Evolutionary conservation across 345 rosid species (phyloP).

Genomic region (Turritis glabra): DNA sequence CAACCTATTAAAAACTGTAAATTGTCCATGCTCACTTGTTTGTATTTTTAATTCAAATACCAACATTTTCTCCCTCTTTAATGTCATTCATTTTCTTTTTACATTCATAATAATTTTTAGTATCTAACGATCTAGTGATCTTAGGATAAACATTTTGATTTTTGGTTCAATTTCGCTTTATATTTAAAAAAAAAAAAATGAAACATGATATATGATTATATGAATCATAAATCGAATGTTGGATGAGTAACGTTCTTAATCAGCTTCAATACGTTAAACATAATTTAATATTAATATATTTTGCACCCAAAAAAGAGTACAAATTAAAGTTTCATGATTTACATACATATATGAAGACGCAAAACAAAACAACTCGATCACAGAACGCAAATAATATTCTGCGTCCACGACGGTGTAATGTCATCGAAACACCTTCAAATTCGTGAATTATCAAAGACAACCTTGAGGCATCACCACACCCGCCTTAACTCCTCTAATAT

Average conservation of each 20-base stretch:
- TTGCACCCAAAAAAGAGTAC: constrained; percentile 1
- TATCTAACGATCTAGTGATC: not conserved
- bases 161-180: not conserved
- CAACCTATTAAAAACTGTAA: constrained; percentile 22
- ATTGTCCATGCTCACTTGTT: constrained; percentile 21
- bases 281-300: not conserved
- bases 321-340: not conserved
- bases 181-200: not conserved
- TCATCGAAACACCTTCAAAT: not conserved
- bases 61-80: constrained; percentile 9
- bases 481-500: constrained; percentile 51
- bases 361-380: constrained; percentile 33
- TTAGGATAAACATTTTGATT: not conserved
- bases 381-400: constrained; percentile 27
- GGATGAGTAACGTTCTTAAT: not conserved
- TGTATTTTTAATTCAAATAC: constrained; percentile 27
- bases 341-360: not conserved
- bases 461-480: constrained; percentile 48
- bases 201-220: not conserved
- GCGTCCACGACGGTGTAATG: constrained; percentile 28
- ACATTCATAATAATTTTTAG: not conserved
- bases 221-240: not conserved
- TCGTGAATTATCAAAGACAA: constrained; percentile 40
- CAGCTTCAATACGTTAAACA: not conserved
- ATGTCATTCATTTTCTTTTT: not conserved